These are phyloP conservation scores for Ganoderma resinaceum DNA, from an alignment of 1,284 basidiomycete species.

Conservation along the genomic window DNA sequence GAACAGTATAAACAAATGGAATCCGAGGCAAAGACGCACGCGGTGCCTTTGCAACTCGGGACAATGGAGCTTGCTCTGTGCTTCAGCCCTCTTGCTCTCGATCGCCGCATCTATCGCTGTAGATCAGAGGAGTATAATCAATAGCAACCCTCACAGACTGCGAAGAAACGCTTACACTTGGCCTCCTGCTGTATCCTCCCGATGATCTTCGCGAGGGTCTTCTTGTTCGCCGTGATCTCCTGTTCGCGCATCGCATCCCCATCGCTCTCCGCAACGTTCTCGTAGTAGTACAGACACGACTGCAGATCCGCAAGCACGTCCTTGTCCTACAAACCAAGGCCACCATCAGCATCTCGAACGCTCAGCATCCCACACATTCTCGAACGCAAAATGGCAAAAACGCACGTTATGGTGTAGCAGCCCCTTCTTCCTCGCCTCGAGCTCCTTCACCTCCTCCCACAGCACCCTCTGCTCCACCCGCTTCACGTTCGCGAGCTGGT, in stretches of 20 bases:
- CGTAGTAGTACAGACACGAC: slow-evolving; percentile 71
- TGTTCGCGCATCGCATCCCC: slow-evolving; percentile 55
- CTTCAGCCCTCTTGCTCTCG: slow-evolving; percentile 49
- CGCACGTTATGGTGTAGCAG: slow-evolving; percentile 64
- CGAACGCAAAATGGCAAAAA: slow-evolving; percentile 11
- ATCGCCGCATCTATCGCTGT: slow-evolving; percentile 62
- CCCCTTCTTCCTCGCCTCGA: slow-evolving; percentile 53
- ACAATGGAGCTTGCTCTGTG: slow-evolving; percentile 58
- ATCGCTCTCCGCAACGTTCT: slow-evolving; percentile 61
- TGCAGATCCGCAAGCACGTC: slow-evolving; percentile 67
- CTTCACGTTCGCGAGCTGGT: slow-evolving; percentile 57
- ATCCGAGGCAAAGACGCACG: slow-evolving; percentile 45
- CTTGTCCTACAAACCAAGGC: slow-evolving; percentile 52
- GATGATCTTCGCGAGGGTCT: slow-evolving; percentile 59
- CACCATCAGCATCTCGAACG: neutral
- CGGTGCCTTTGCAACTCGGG: slow-evolving; percentile 66
- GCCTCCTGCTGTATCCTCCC: slow-evolving; percentile 58
- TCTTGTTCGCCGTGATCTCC: slow-evolving; percentile 49
- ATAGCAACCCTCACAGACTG: neutral
- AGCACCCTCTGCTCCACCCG: slow-evolving; percentile 53
- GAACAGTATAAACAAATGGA: neutral
- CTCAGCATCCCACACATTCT: neutral
- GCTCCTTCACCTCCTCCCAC: slow-evolving; percentile 51
- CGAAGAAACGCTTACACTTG: slow-evolving; percentile 48
- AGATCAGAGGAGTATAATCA: neutral